Percentiles rank a stretch among this genome's conserved stretches.
These are phyloP conservation scores for Henckelia pumila DNA, from an alignment of 257 asterid species.

Conservation along the genomic window DNA sequence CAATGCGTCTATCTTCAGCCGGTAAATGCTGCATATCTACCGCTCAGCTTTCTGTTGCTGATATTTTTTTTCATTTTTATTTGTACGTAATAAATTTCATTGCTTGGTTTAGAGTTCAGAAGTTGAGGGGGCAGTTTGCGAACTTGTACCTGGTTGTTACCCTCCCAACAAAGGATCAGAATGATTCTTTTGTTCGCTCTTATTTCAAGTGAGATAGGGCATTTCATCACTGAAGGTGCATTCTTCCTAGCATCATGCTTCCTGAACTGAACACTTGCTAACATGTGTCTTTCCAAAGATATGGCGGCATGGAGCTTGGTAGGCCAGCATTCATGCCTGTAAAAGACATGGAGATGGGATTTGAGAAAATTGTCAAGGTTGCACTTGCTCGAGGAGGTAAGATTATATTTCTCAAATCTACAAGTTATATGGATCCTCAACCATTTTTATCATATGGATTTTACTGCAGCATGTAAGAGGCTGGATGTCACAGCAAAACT, in stretches of 20 bases:
- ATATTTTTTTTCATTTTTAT: neutral
- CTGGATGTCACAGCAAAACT: constrained; percentile 72
- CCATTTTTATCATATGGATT: constrained; percentile 8
- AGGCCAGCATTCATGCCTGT: constrained; percentile 86
- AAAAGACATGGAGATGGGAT: constrained; percentile 83
- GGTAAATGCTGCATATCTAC: constrained; percentile 37
- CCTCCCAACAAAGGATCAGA: constrained; percentile 78
- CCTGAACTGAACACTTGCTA: constrained; percentile 23
- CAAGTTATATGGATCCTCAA: constrained; percentile 2
- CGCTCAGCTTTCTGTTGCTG: neutral
- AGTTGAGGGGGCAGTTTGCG: constrained; percentile 78
- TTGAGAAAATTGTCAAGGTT: constrained; percentile 82
- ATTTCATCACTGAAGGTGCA: constrained; percentile 14
- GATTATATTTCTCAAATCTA: constrained; percentile 15
- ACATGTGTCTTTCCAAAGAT: constrained; percentile 39
- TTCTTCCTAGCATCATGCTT: constrained; percentile 15
- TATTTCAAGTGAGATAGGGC: constrained; percentile 73
- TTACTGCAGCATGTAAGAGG: constrained; percentile 69
- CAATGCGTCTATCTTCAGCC: constrained; percentile 45
- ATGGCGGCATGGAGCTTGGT: constrained; percentile 72
- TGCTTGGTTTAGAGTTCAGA: constrained; percentile 55
- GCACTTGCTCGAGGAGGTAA: constrained; percentile 95
- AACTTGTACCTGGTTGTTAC: constrained; percentile 49
- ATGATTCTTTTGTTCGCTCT: constrained; percentile 60
- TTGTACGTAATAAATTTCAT: constrained; percentile 9